Evolutionary conservation across 257 asterid species (phyloP), one percentile per base, ranked within the genome.

Genomic region (Plantago major): DNA sequence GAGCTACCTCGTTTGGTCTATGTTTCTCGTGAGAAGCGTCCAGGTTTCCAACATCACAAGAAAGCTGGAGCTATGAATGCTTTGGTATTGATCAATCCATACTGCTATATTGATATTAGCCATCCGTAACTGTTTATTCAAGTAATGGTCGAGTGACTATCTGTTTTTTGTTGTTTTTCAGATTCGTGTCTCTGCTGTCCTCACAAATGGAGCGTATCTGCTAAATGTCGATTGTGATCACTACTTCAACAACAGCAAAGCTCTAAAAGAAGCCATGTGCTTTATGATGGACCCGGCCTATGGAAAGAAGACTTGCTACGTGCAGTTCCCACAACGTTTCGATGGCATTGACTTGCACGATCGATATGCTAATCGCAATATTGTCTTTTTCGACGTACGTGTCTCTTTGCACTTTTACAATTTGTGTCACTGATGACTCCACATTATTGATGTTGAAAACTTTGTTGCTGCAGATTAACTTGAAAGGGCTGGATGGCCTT

Each of bases 201-300:
- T 87, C 51, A 84, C 97, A 13, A 89, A 89, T 46, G 97, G 94
- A 65, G 88, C 95, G 17, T 89, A 66, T 67, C 67, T 89, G 46
- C 78, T 89, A 72, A 89, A 89, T 65, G 92, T 89, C 15, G 97
- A 89, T 77, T 89, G 97, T 81, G 97, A 89, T 75, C 95, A 86
- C 78, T 86, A 86, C 77, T 81, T 86, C 52, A 86, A 86, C 61
- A 86, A 86, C 81, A 86, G 84, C 88, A 87, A 85, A 82, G 98
- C 98, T 15, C 72, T 88, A 58, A 82, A 86, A 78, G 98, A 90
- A 79, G 88, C 98, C 59, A 90, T 90, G 98, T 90, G 98, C 78
- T 76, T 67, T 81, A 80, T 72, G 96, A 87, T 76, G 76, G 96
- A 81, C 73, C 90, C 89, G 69, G 90, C 54, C 71, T 62, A 49